A percentile compares a stretch with the other conserved stretches of the same genome.
These are phyloP conservation scores for Nannochloris sp. DNA, from an alignment of 139 green algal species.

Conservation along the genomic window DNA sequence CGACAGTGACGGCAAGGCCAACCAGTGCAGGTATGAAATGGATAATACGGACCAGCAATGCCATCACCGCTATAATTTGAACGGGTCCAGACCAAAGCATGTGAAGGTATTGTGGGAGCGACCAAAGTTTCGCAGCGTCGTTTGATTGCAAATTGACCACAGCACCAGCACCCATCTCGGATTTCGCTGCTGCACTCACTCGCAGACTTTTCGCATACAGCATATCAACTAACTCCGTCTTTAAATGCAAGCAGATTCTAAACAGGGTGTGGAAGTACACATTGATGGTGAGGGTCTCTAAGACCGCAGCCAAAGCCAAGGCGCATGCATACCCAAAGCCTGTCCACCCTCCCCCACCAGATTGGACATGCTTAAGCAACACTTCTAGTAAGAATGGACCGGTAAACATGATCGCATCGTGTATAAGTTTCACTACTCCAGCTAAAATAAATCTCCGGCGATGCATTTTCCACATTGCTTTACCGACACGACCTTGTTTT, in stretches of 20 bases:
- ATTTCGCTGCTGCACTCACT: constrained; percentile 45
- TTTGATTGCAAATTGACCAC: constrained; percentile 82
- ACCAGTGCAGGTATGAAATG: constrained; percentile 51
- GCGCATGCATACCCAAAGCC: constrained; percentile 30
- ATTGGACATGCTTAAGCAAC: constrained; percentile 51
- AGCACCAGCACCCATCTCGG: constrained; percentile 47
- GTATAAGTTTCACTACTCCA: constrained; percentile 62
- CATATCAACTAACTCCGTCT: constrained; percentile 54
- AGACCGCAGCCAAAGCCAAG: constrained; percentile 33
- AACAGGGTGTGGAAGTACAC: constrained; percentile 80
- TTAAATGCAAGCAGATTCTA: constrained; percentile 64
- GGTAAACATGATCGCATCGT: constrained; percentile 74
- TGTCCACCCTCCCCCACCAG: constrained; percentile 5
- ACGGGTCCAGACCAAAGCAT: constrained; percentile 76
- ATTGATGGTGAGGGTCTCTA: constrained; percentile 72
- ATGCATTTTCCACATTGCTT: constrained; percentile 32
- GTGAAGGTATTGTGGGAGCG: constrained; percentile 72
- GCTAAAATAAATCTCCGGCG: constrained; percentile 24
- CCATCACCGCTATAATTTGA: constrained; percentile 69
- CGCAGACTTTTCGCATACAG: constrained; percentile 72
- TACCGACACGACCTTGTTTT: constrained; percentile 19
- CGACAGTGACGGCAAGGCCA: constrained; percentile 59
- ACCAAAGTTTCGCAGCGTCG: constrained; percentile 81
- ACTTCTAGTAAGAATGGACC: constrained; percentile 64
- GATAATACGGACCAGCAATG: constrained; percentile 68